Conservation (phyloP, 2,329 filamentous ascomycete species). For the Zalaria sp. region DNA sequence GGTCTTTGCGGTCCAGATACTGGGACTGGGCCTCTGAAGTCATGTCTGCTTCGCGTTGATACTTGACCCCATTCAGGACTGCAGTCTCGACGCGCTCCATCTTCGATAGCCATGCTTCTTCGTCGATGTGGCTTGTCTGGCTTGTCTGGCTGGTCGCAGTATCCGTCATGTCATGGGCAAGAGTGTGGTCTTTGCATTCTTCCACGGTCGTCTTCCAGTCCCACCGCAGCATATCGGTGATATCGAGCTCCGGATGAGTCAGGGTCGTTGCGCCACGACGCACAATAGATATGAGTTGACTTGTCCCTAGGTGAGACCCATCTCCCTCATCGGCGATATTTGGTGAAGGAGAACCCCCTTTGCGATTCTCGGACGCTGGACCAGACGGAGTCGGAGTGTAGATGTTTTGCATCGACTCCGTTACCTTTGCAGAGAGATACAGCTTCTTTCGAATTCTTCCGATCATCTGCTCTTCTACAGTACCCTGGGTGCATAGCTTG, state of each 20-base stretch:
- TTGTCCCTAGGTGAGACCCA: conserved; percentile 36
- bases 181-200: conserved; percentile 38
- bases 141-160: conserved; percentile 12
- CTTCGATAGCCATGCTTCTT: conserved; percentile 41
- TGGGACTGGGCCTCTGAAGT: conserved; percentile 12
- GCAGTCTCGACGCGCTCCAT: conserved; percentile 44
- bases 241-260: conserved; percentile 36
- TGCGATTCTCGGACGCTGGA: conserved; percentile 18
- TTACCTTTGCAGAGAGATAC: conserved; percentile 46
- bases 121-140: conserved; percentile 27
- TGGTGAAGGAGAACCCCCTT: conserved; percentile 7
- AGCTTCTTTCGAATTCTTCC: conserved; percentile 46
- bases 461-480: conserved; percentile 45
- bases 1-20: conserved; percentile 26
- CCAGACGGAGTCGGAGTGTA: conserved; percentile 24
- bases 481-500: conserved; percentile 42
- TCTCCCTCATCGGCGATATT: conserved; percentile 24
- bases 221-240: conserved; percentile 44
- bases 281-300: conserved; percentile 39
- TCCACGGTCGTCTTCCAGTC: conserved; percentile 39
- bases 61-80: conserved; percentile 42
- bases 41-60: conserved; percentile 24
- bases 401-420: conserved; percentile 42
- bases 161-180: conserved; percentile 24
- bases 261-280: conserved; percentile 40